Conservation (phyloP, 129 eudicot genomes). For the Calendula officinalis region DNA sequence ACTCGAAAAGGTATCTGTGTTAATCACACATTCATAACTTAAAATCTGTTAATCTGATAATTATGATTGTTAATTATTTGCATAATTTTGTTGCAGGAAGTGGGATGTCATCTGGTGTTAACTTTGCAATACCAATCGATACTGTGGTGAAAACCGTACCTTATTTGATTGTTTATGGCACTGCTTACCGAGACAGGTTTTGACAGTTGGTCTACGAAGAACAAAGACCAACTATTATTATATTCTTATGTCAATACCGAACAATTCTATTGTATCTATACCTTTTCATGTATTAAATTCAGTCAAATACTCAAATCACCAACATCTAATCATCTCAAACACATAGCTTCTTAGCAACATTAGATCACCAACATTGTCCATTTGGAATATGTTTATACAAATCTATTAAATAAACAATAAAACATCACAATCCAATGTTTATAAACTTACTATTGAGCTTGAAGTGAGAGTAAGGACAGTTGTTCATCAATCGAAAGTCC, state of each 20-base stretch:
- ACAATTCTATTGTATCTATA: slow-evolving; percentile 3
- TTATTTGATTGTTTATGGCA: slow-evolving; percentile 78
- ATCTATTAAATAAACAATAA: neutral
- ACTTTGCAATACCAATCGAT: slow-evolving; percentile 93
- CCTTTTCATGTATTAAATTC: neutral
- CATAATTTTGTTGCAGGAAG: slow-evolving; percentile 49
- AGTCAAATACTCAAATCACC: neutral
- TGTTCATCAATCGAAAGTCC: slow-evolving; percentile 78
- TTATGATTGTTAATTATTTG: neutral
- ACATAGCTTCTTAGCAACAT: neutral
- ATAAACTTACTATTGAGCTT: slow-evolving; percentile 30
- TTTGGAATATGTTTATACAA: neutral
- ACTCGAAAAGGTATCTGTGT: slow-evolving; percentile 91
- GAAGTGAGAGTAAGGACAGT: slow-evolving; percentile 54
- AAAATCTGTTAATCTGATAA: neutral
- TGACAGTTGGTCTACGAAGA: slow-evolving; percentile 26
- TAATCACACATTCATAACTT: neutral
- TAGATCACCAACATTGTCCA: neutral
- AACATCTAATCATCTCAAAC: too few species aligned
- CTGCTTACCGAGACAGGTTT: slow-evolving; percentile 64
- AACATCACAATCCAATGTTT: neutral
- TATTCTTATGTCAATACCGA: too few species aligned
- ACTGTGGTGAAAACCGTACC: slow-evolving; percentile 71
- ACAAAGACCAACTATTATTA: too few species aligned
- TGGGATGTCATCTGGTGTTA: slow-evolving; percentile 89